Percentiles rank a stretch among this genome's conserved stretches.
Conservation (phyloP, 768 basidiomycete genomes). For the Lactarius deliciosus region DNA sequence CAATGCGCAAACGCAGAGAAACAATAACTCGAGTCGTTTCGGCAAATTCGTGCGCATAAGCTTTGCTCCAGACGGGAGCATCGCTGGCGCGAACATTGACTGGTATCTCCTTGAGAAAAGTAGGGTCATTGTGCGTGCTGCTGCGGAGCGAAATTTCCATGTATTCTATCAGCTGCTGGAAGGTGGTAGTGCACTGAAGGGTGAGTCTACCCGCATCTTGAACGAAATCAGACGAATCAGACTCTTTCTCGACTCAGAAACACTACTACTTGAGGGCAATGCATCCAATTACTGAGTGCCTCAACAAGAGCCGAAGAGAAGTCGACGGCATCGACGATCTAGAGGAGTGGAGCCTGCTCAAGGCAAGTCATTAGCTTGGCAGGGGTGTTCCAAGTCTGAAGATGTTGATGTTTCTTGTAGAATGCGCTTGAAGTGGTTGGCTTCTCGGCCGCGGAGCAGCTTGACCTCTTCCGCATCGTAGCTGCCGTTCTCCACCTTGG, state of each 20-base stretch:
- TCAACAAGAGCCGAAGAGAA: conserved; percentile 85
- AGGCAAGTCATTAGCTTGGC: conserved; percentile 47
- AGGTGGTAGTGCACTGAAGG: conserved; percentile 67
- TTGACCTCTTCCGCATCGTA: conserved; percentile 90
- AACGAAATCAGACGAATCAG: conserved; percentile 20
- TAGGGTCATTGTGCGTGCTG: conserved; percentile 82
- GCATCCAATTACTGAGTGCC: conserved; percentile 85
- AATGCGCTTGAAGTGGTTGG: conserved; percentile 87
- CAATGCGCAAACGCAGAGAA: conserved; percentile 96
- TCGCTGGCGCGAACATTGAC: conserved; percentile 96
- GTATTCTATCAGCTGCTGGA: conserved; percentile 95
- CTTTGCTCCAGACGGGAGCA: conserved; percentile 90
- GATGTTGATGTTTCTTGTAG: conserved; percentile 39
- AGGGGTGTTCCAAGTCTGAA: conserved; percentile 8
- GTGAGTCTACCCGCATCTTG: conserved; percentile 42
- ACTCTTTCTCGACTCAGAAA: conserved; percentile 45
- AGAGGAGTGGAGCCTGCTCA: conserved; percentile 82
- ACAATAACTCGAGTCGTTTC: conserved; percentile 98
- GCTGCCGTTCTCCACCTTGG: conserved; percentile 95
- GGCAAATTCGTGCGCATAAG: conserved; percentile 97
- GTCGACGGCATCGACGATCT: conserved; percentile 95
- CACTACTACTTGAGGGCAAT: conserved; percentile 68
- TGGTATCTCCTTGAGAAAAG: conserved; percentile 99
- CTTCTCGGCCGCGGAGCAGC: conserved; percentile 79
- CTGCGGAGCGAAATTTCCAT: conserved; percentile 92